A percentile compares a stretch with the other conserved stretches of the same genome.
These are phyloP conservation scores for Fusarium palustre DNA, from an alignment of 2,329 filamentous ascomycete genomes.

Conservation along the genomic window DNA sequence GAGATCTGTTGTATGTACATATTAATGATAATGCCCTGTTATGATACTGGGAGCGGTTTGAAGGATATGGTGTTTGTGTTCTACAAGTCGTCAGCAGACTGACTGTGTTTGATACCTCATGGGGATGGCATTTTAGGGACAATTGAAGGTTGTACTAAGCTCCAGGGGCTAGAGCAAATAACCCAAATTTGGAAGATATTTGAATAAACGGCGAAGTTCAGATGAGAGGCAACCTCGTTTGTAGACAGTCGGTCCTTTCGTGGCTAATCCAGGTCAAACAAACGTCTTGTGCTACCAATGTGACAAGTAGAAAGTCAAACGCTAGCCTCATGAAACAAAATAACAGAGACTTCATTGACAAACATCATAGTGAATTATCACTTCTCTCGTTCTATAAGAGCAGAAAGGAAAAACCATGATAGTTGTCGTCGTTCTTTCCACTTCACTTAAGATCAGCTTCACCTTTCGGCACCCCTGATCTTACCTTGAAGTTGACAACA, in stretches of 20 bases:
- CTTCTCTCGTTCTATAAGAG: neutral
- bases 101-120: conserved; percentile 40
- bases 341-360: neutral
- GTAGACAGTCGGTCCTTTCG: conserved; percentile 27
- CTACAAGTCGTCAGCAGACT: conserved; percentile 1
- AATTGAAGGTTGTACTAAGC: neutral
- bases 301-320: neutral
- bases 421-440: neutral
- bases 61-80: conserved; percentile 3
- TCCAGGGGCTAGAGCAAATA: neutral
- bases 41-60: conserved; percentile 34
- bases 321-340: conserved; percentile 26
- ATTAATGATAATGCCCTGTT: conserved; percentile 10
- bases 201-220: neutral
- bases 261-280: neutral
- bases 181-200: neutral
- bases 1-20: conserved; percentile 2
- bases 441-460: neutral
- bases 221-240: neutral
- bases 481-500: neutral
- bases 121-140: conserved; percentile 7
- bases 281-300: conserved; percentile 22
- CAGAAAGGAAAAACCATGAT: neutral
- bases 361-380: neutral
- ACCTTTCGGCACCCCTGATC: neutral